A percentile compares a stretch with the other conserved stretches of the same genome.
Evolutionary conservation across 306 rosid species (phyloP).

Genomic region (Inga oerstediana): DNA sequence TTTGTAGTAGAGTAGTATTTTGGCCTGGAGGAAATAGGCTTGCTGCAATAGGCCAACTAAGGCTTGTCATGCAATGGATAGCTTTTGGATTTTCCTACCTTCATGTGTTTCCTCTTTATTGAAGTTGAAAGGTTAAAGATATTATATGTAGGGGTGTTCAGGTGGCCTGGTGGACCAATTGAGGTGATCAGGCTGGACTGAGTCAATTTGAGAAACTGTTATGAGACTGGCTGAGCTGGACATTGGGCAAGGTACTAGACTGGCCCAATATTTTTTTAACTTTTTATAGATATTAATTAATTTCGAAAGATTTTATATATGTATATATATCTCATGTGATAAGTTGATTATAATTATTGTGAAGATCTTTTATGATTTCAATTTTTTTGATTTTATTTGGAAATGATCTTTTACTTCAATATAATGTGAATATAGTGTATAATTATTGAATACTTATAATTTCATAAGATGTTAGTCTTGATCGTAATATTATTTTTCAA

Average conservation of each 20-base stretch:
- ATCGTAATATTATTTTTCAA: background rate
- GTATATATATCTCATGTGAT: background rate
- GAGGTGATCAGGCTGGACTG: background rate
- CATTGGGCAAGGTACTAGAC: slow-evolving; percentile 2
- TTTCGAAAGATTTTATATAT: background rate
- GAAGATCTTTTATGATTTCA: background rate
- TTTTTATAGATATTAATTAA: background rate
- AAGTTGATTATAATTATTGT: background rate
- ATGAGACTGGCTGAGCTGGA: background rate
- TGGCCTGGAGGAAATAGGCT: background rate
- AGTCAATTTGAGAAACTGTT: background rate
- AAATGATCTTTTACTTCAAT: background rate
- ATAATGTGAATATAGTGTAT: background rate
- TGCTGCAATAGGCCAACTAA: background rate
- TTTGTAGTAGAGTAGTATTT: slow-evolving; percentile 14
- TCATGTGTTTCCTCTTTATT: slow-evolving; percentile 13
- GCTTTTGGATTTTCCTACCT: background rate
- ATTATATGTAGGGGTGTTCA: background rate
- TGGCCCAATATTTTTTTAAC: background rate
- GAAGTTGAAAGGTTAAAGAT: background rate
- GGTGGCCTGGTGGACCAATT: slow-evolving; percentile 2
- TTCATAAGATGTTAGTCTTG: background rate
- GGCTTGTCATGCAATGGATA: background rate
- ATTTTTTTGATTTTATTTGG: background rate
- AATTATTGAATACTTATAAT: background rate